Base-by-base conservation (phyloP, 2,329 filamentous ascomycete genomes). In the Fusarium sulawesiense region DNA sequence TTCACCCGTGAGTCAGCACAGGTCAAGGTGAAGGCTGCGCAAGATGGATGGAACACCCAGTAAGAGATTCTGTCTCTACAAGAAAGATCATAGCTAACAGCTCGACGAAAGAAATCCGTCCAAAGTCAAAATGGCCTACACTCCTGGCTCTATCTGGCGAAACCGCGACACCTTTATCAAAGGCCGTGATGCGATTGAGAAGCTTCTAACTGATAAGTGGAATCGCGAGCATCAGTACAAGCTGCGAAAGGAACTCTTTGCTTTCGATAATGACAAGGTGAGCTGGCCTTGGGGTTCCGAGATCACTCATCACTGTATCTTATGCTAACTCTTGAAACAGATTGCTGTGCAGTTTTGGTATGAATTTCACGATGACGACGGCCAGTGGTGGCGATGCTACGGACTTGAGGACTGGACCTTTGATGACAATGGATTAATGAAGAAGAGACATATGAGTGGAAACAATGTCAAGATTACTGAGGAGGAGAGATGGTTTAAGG, bases 341-440 rank as follows among this genome's bases (percentile, higher is more conserved):
- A 95, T 94, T 69, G 93, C 93, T 2, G 93, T 97, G 23, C 93
- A 97, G 76, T 97, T 96, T 78, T 97, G 93, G 93, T 97, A 95
- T 75, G 91, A 97, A 79, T 94, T 89, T 80, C 86, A 89, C 68
- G 92, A 95, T 74, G 80, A 81, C 10, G 73, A 84, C 3, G 90
- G 91, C 40, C 89, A 93, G 78, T 97, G 93, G 93, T 94, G 91
- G 85, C 86, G 93, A n/a, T 94, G 91, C 46, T 97, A 97, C 75
- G 93, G 93, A 0, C 85, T 97, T 13, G 91, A 93, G 76, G 91
- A 93, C 76, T 93, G 91, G 91, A 93, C 91, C 0, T 93, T 93
- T 78, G 89, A 88, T 0, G 83, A 86, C 2, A 87, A 92, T 72
- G 91, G 91, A 0, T 81, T 88, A 51, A 93, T 93, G 91, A 82